Percentiles rank a stretch among this genome's conserved stretches.
phyloP scores from a whole-genome alignment of 2,329 filamentous ascomycete species.

The Bipolaris gigantea region DNA sequence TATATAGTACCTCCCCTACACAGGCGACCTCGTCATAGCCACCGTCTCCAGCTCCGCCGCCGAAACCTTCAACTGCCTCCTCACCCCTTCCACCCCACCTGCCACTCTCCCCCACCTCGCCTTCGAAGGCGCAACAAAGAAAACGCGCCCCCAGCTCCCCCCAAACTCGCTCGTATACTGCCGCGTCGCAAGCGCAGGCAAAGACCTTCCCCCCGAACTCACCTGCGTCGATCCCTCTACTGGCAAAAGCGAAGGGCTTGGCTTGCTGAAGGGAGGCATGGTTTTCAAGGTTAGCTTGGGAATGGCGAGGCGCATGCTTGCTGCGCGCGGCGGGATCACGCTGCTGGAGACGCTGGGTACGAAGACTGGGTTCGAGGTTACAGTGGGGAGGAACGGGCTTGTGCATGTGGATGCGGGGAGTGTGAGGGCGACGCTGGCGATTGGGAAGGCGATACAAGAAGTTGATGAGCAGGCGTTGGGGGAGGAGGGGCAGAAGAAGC shows the following conservation, averaged over 20 bases:
- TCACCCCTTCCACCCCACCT: slow-evolving; percentile 64
- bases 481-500: slow-evolving; percentile 68
- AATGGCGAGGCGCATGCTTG: slow-evolving; percentile 78
- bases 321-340: slow-evolving; percentile 62
- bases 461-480: slow-evolving; percentile 70
- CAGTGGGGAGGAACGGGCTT: slow-evolving; percentile 87
- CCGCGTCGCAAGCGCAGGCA: slow-evolving; percentile 68
- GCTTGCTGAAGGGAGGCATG: slow-evolving; percentile 83
- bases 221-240: slow-evolving; percentile 86
- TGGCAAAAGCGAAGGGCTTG: slow-evolving; percentile 85
- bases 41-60: slow-evolving; percentile 74
- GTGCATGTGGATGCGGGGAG: slow-evolving; percentile 87
- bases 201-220: slow-evolving; percentile 77
- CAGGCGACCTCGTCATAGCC: slow-evolving; percentile 86
- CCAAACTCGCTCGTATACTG: slow-evolving; percentile 85
- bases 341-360: slow-evolving; percentile 80
- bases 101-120: slow-evolving; percentile 81
- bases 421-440: slow-evolving; percentile 70
- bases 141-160: slow-evolving; percentile 79
- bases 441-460: slow-evolving; percentile 76
- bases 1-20: slow-evolving; percentile 71
- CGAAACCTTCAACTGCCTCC: slow-evolving; percentile 78
- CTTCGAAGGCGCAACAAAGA: slow-evolving; percentile 92
- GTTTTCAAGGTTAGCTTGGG: slow-evolving; percentile 77
- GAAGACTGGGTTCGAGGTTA: slow-evolving; percentile 87